Evolutionary conservation across 352 stramenopile genomes (phyloP), one percentile per base, ranked within the genome.

Genomic region (Thalassiosira ordinaria): DNA sequence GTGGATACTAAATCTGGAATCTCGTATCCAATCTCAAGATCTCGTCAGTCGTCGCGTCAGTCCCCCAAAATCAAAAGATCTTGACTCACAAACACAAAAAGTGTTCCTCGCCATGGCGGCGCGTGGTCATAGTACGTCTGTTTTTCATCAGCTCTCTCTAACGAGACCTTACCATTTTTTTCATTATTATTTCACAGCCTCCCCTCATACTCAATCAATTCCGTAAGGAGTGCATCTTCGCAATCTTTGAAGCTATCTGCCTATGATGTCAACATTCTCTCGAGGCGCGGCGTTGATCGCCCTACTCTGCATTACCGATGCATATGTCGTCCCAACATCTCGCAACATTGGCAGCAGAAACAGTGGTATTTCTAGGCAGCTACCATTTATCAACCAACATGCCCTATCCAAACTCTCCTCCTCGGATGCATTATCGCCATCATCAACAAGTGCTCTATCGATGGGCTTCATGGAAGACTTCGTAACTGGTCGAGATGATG

Each of bases 391-490:
- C 52, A 1, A 41, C 24, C 18, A 18, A 18, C 1, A 37, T 29
- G 14, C 31, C 51, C 1, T 63, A 27, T 14, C 49, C 55, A 16
- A n/a, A 41, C n/a, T n/a, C n/a, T n/a, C n/a, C n/a, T n/a, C n/a
- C n/a, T n/a, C n/a, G n/a, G n/a, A n/a, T n/a, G n/a, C n/a, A n/a
- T n/a, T n/a, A n/a, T n/a, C n/a, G n/a, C n/a, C 35, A 4, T 29
- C 60, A 11, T 18, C 60, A 14, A 33, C 61, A 5, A 49, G 27
- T 20, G 53, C 65, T 20, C 74, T 84, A 5, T 75, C 57, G 33
- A 89, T 91, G 83, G 80, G 82, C 11, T 53, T 89, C 37, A 68
- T 93, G 24, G 85, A 91, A 82, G 81, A 93, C 29, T 92, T 91
- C 51, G 24, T 93, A 0, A 35, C 78, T 18, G 69, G 73, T 5